Evolutionary conservation across 2,329 filamentous ascomycete genomes (phyloP).

Genomic region (Ascochyta viciae-villosae): DNA sequence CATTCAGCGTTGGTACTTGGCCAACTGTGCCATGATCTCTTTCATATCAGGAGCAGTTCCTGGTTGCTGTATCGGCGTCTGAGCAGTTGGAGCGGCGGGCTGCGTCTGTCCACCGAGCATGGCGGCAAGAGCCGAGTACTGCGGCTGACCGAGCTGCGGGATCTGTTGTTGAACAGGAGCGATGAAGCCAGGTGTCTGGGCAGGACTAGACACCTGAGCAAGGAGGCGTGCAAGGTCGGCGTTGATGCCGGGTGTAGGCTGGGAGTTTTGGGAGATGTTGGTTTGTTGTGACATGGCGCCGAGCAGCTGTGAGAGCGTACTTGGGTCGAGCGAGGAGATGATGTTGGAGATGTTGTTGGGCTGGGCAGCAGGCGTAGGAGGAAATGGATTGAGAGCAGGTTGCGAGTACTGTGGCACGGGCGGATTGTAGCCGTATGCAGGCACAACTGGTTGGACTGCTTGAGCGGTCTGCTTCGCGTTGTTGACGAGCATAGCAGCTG

Average conservation of each 20-base stretch:
- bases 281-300: conserved; percentile 59
- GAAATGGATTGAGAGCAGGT: conserved; percentile 45
- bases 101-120: conserved; percentile 36
- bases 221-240: conserved; percentile 51
- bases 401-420: conserved; percentile 38
- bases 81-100: conserved; percentile 37
- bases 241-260: conserved; percentile 44
- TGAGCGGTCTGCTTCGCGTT: conserved; percentile 67
- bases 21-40: conserved; percentile 77
- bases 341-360: conserved; percentile 69
- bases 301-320: conserved; percentile 73
- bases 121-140: conserved; percentile 41
- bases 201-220: conserved; percentile 40
- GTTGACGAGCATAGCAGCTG: conserved; percentile 81
- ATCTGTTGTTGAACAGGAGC: conserved; percentile 27
- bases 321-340: conserved; percentile 72
- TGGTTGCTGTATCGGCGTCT: conserved; percentile 36
- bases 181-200: conserved; percentile 33
- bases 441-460: conserved; percentile 41
- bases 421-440: conserved; percentile 35
- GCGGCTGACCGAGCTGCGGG: conserved; percentile 36
- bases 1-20: conserved; percentile 64
- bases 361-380: conserved; percentile 39
- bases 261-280: conserved; percentile 49
- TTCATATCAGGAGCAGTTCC: conserved; percentile 60